Conservation (phyloP, 176 grass and related monocot genomes). For the Stipa capillata region DNA sequence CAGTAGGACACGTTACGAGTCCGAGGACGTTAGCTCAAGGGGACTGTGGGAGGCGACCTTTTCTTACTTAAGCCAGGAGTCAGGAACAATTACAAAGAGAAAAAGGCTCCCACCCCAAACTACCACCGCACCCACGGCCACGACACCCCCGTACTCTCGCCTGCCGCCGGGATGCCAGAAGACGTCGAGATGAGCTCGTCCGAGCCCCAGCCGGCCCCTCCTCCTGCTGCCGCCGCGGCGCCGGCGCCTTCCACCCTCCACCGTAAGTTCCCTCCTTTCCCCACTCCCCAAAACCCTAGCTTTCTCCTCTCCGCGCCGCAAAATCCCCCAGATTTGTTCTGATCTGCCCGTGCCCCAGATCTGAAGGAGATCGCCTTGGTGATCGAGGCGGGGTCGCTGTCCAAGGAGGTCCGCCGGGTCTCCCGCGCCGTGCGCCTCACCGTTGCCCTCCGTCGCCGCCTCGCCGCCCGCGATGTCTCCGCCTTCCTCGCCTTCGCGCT, state of each 20-base stretch:
- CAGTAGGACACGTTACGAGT: too few species aligned
- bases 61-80: background rate
- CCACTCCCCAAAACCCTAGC: conserved; percentile 26
- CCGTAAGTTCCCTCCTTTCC: background rate
- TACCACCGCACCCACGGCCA: too few species aligned
- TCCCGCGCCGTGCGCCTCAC: conserved; percentile 66
- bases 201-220: background rate
- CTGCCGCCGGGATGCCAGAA: conserved; percentile 20
- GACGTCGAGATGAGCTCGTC: conserved; percentile 29
- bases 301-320: background rate
- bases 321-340: background rate
- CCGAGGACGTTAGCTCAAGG: too few species aligned
- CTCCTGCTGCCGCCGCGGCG: background rate
- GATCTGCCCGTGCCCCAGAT: conserved; percentile 29
- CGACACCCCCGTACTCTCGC: background rate
- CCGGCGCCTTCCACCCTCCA: conserved; percentile 1
- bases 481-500: conserved; percentile 64
- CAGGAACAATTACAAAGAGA: background rate
- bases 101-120: background rate
- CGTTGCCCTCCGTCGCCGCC: conserved; percentile 57
- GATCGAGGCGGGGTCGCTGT: conserved; percentile 64
- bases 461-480: conserved; percentile 36
- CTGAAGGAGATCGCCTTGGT: conserved; percentile 76
- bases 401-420: conserved; percentile 76
- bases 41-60: background rate